Percentiles rank a stretch among this genome's conserved stretches.
These are phyloP conservation scores for Aspergillus sp. DNA, from an alignment of 2,329 filamentous ascomycete species.

Conservation along the genomic window DNA sequence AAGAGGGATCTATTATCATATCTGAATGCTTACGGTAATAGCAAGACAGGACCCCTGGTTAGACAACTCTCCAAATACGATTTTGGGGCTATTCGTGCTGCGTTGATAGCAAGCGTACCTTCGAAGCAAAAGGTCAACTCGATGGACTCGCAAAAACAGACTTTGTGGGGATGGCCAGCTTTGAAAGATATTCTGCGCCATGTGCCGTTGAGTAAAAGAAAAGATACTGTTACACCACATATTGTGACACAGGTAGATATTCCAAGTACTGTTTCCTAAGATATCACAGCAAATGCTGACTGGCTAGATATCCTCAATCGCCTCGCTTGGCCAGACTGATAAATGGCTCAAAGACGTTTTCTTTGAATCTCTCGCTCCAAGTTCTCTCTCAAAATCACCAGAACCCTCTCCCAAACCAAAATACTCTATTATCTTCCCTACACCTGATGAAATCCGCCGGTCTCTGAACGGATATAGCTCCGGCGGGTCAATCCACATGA, in stretches of 20 bases:
- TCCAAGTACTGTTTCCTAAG: slow-evolving; percentile 5
- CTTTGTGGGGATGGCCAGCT: slow-evolving; percentile 73
- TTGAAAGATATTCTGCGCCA: slow-evolving; percentile 56
- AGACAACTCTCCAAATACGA: slow-evolving; percentile 59
- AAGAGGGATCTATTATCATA: slow-evolving; percentile 72
- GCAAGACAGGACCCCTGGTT: slow-evolving; percentile 51
- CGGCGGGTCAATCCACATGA: slow-evolving; percentile 77
- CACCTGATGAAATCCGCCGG: slow-evolving; percentile 68
- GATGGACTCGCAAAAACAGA: slow-evolving; percentile 41
- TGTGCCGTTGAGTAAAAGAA: slow-evolving; percentile 41
- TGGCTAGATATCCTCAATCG: slow-evolving; percentile 73
- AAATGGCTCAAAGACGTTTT: slow-evolving; percentile 67
- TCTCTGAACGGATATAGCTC: slow-evolving; percentile 75
- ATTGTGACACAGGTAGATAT: slow-evolving; percentile 32
- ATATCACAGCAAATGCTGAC: slow-evolving; percentile 1
- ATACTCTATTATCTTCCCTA: slow-evolving; percentile 76
- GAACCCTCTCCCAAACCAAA: slow-evolving; percentile 33
- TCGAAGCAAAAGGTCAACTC: slow-evolving; percentile 54
- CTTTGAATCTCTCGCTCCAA: slow-evolving; percentile 42
- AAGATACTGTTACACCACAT: slow-evolving; percentile 21
- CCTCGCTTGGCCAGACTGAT: slow-evolving; percentile 66
- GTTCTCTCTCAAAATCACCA: slow-evolving; percentile 8
- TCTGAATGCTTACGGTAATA: slow-evolving; percentile 62
- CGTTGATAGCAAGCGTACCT: slow-evolving; percentile 74
- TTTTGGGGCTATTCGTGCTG: slow-evolving; percentile 64